Evolutionary conservation across 1,284 basidiomycete species (phyloP).

Genomic region (Mycosarcoma maydis): DNA sequence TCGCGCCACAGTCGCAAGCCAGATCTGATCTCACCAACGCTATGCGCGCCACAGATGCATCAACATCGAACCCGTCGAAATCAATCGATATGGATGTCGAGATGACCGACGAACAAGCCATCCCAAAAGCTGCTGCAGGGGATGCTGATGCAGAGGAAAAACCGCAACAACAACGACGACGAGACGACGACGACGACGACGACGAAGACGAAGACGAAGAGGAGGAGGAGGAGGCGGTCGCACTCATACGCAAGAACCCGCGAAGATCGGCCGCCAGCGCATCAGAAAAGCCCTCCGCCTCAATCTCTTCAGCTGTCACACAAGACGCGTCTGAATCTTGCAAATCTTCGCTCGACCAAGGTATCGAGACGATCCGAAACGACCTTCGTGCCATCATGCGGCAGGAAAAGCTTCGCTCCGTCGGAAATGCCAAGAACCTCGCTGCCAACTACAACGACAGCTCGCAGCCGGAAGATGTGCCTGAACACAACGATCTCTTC

Average conservation of each 20-base stretch:
- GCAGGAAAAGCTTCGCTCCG: constrained; percentile 62
- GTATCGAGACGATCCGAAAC: constrained; percentile 59
- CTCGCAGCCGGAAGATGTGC: constrained; percentile 53
- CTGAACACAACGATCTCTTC: constrained; percentile 64
- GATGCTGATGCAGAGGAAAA: too few species aligned
- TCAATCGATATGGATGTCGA: constrained; percentile 17
- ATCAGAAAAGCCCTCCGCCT: background rate
- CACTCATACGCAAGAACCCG: constrained; percentile 19
- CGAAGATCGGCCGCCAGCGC: constrained; percentile 19
- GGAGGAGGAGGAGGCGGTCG: constrained; percentile 1
- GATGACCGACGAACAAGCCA: constrained; percentile 6
- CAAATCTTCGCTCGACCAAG: constrained; percentile 29
- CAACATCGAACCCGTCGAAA: background rate
- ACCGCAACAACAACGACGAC: too few species aligned
- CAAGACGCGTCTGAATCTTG: background rate
- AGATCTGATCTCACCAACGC: background rate
- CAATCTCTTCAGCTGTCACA: constrained; percentile 4
- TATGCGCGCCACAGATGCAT: background rate
- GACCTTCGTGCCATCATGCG: constrained; percentile 66
- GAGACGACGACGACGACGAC: too few species aligned
- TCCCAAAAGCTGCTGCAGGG: too few species aligned
- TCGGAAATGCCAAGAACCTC: constrained; percentile 60
- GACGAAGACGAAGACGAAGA: background rate
- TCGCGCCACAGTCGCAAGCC: background rate
- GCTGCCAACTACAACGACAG: constrained; percentile 63